A percentile compares a stretch with the other conserved stretches of the same genome.
Evolutionary conservation across 768 basidiomycete species (phyloP).

Genomic region (Lactifluus rugatus): DNA sequence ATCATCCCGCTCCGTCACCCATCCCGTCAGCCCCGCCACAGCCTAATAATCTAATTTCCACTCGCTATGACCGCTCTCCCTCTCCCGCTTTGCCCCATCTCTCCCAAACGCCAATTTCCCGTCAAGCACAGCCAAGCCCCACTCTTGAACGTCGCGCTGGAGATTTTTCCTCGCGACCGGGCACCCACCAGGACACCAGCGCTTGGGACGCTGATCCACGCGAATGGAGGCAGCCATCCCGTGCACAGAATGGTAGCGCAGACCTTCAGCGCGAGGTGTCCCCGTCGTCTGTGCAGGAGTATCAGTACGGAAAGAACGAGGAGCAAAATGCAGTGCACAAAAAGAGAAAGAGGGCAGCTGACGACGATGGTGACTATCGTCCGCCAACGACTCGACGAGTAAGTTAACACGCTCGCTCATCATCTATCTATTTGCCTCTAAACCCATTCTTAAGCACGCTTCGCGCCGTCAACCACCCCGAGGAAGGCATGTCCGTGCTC

Average conservation of each 20-base stretch:
- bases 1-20: constrained; percentile 40
- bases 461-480: constrained; percentile 31
- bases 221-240: constrained; percentile 32
- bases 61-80: constrained; percentile 12
- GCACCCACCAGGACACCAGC: constrained; percentile 30
- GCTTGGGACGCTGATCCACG: constrained; percentile 33
- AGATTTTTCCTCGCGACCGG: constrained; percentile 31
- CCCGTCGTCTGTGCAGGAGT: constrained; percentile 24
- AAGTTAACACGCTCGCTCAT: constrained; percentile 26
- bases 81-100: constrained; percentile 15
- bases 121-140: constrained; percentile 21
- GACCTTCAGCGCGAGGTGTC: constrained; percentile 27
- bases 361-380: constrained; percentile 49
- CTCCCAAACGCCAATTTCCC: constrained; percentile 17
- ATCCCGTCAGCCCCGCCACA: constrained; percentile 23
- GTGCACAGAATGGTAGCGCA: constrained; percentile 30
- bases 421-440: constrained; percentile 2
- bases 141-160: constrained; percentile 26
- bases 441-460: constrained; percentile 19
- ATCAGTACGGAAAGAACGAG: constrained; percentile 20
- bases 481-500: constrained; percentile 25
- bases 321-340: constrained; percentile 22
- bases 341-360: constrained; percentile 41
- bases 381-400: constrained; percentile 47
- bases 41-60: constrained; percentile 25